phyloP scores from a whole-genome alignment of 768 basidiomycete genomes.

The Gautieria morchelliformis region DNA sequence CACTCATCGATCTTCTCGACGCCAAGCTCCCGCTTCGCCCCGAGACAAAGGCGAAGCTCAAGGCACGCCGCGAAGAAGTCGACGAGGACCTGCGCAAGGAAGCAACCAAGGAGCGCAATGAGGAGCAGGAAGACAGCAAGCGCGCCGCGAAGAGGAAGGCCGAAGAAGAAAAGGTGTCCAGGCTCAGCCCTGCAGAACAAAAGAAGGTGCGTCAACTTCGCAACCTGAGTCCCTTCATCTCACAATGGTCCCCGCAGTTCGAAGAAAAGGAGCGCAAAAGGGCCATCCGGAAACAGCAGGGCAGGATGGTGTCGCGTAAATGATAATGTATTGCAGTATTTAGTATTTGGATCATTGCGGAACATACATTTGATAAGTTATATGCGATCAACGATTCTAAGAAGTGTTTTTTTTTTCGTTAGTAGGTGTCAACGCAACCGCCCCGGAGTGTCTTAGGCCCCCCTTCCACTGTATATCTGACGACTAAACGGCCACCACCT shows the following conservation, averaged over 20 bases:
- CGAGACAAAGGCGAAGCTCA: slow-evolving; percentile 74
- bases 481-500: slow-evolving; percentile 38
- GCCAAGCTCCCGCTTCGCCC: slow-evolving; percentile 54
- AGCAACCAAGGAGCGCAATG: slow-evolving; percentile 38
- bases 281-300: slow-evolving; percentile 56
- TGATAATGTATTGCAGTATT: slow-evolving; percentile 17
- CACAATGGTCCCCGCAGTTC: slow-evolving; percentile 26
- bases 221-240: neutral
- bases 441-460: slow-evolving; percentile 50
- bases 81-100: slow-evolving; percentile 63
- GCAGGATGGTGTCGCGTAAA: slow-evolving; percentile 45
- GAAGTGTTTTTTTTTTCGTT: too few species aligned
- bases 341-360: neutral
- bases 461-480: slow-evolving; percentile 26
- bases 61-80: slow-evolving; percentile 62
- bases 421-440: neutral
- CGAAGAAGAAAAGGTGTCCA: slow-evolving; percentile 64
- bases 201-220: slow-evolving; percentile 47
- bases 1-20: slow-evolving; percentile 60
- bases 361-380: neutral
- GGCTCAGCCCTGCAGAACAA: slow-evolving; percentile 71
- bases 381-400: slow-evolving; percentile 1
- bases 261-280: slow-evolving; percentile 76
- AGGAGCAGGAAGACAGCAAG: slow-evolving; percentile 54
- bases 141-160: slow-evolving; percentile 62